A percentile compares a stretch with the other conserved stretches of the same genome.
These are phyloP conservation scores for Erysimum cheiranthoides DNA, from an alignment of 345 rosid genomes.

Conservation along the genomic window DNA sequence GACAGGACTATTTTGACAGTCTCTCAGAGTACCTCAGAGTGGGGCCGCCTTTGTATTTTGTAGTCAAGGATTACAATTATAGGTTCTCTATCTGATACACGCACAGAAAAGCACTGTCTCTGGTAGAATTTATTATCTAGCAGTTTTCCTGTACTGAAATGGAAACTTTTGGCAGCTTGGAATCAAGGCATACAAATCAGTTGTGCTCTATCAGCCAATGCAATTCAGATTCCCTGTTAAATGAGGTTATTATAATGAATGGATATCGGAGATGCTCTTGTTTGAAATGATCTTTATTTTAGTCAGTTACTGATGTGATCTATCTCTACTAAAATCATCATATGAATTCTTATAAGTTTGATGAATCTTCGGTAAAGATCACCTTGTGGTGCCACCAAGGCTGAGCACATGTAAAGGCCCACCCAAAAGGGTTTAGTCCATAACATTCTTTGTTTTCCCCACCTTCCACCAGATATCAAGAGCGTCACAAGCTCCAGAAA, in stretches of 20 bases:
- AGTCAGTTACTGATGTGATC: constrained; percentile 20
- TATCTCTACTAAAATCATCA: constrained; percentile 19
- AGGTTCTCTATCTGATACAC: constrained; percentile 58
- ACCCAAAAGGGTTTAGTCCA: constrained; percentile 14
- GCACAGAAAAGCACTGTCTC: constrained; percentile 9
- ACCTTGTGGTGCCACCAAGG: constrained; percentile 28
- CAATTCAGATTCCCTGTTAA: constrained; percentile 82
- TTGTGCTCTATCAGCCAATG: constrained; percentile 94
- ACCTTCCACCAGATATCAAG: constrained; percentile 70
- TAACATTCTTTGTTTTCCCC: constrained; percentile 23
- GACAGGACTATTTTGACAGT: constrained; percentile 87
- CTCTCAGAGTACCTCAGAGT: constrained; percentile 83
- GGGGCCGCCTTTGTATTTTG: constrained; percentile 96
- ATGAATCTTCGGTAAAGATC: constrained; percentile 35
- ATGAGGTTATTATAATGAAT: constrained; percentile 61
- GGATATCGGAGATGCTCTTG: constrained; percentile 2
- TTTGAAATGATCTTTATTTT: constrained; percentile 15
- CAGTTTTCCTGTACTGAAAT: constrained; percentile 41
- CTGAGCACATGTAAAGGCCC: constrained; percentile 27
- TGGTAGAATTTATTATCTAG: constrained; percentile 10
- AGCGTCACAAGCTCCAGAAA: constrained; percentile 74
- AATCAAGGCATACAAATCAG: constrained; percentile 82
- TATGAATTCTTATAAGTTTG: constrained; percentile 29
- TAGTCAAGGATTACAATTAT: constrained; percentile 90
- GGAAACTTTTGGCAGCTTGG: constrained; percentile 59